phyloP scores from a whole-genome alignment of 2,329 filamentous ascomycete genomes.

The Teratosphaeria epicoccoides region DNA sequence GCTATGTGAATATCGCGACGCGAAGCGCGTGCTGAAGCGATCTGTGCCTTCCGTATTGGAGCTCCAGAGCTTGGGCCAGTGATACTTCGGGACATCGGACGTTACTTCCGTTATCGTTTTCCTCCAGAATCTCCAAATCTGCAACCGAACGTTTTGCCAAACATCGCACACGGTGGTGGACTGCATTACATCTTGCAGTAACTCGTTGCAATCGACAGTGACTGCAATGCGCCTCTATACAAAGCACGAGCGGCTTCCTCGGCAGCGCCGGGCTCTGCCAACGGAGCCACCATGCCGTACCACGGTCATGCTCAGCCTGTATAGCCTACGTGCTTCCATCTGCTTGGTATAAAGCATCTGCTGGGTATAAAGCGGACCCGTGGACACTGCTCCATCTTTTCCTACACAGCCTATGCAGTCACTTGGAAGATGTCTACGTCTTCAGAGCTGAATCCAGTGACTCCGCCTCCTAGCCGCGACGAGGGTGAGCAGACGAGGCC shows the following conservation, averaged over 20 bases:
- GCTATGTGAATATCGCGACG: not conserved
- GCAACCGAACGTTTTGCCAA: no score
- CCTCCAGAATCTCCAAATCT: no score
- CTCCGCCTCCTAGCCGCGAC: no score
- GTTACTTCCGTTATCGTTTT: not conserved
- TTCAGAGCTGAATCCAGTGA: no score
- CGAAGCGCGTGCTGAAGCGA: not conserved
- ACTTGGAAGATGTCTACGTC: no score
- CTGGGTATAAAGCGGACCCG: no score
- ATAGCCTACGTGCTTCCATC: not conserved
- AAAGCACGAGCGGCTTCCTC: not conserved
- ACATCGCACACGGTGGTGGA: not conserved
- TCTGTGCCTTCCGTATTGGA: not conserved
- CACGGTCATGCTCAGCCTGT: not conserved
- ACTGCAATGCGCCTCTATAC: not conserved
- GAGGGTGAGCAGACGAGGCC: not conserved
- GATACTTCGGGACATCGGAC: not conserved
- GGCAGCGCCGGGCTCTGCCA: no score
- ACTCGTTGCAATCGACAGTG: not conserved
- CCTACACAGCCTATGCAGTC: no score
- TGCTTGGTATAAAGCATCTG: no score
- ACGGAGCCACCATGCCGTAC: not conserved
- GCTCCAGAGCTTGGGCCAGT: not conserved
- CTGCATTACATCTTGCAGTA: no score
- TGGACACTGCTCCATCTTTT: no score